Base-by-base conservation (phyloP, 139 green algal species). In the Tetradesmus lagerheimii region DNA sequence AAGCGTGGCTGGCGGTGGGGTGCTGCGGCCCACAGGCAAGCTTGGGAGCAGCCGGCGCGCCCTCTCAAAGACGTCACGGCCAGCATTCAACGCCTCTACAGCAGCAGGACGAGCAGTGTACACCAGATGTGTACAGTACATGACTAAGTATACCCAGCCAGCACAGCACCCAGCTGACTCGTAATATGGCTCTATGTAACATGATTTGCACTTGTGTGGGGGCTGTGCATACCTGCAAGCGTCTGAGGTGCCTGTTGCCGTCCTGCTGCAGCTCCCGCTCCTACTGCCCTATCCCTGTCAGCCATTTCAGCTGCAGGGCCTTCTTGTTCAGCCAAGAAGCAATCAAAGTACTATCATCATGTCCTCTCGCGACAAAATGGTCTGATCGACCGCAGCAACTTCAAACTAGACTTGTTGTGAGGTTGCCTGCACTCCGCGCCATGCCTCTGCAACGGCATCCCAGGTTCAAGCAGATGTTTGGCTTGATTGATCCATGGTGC, bases 1-100 rank as follows among this genome's bases (percentile, higher is more conserved):
- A 11, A 97, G 84, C 15, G 93, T 96, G 38, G 85, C 64, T 25
- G 95, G 92, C 31, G 89, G 82, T 34, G 79, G 62, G 27, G 80
- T 74, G 39, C 88, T 83, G 20, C 71, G 41, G 25, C 74, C 38
- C 14, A 16, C 31, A 18, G 86, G 86, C 25, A 90, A 35, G 16
- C 25, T 38, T 23, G 57, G 74, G 35, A 90, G 74, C 0, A 39
- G 34, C 45, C 11, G 3, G 29, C 25, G 38, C 16, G 86, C 86
- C 12, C 9, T 27, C 31, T 77, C 45, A 85, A 90, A 79, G 25
- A 77, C 75, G 11, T 84, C 86, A 27, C 38, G 43, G 45, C 75
- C 75, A 23, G 75, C 74, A 25, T 76, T 77, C 4, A 90, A 23
- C 31, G 75, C 86, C 34, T 90, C 86, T 20, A 75, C 74, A 1